phyloP scores from a whole-genome alignment of 2,329 filamentous ascomycete species.

The Fusarium nygamai region DNA sequence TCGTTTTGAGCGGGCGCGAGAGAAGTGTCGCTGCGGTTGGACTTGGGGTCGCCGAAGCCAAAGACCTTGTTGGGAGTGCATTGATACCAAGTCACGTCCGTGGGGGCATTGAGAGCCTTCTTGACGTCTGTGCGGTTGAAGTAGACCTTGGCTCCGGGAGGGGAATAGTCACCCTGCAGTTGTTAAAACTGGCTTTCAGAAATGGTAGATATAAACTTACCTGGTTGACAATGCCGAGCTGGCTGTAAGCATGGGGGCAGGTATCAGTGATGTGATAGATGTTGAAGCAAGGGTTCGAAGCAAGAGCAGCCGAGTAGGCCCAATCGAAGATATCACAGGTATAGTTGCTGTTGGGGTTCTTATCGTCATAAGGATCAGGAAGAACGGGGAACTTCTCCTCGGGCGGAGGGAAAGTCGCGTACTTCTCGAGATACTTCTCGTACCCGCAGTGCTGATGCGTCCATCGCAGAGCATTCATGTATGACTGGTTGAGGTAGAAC shows the following conservation, averaged over 20 bases:
- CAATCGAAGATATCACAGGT: conserved; percentile 69
- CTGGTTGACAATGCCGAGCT: conserved; percentile 73
- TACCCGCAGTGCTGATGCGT: conserved; percentile 70
- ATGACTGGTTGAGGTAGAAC: conserved; percentile 71
- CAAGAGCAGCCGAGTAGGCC: conserved; percentile 62
- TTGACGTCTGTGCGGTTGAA: conserved; percentile 79
- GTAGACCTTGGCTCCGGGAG: conserved; percentile 70
- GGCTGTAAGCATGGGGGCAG: conserved; percentile 76
- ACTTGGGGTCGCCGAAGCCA: conserved; percentile 33
- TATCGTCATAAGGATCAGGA: conserved; percentile 43
- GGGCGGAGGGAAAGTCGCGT: conserved; percentile 74
- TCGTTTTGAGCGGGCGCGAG: conserved; percentile 30
- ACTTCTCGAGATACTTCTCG: conserved; percentile 66
- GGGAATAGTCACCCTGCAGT: conserved; percentile 64
- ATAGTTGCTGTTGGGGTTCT: conserved; percentile 43
- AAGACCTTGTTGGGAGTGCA: conserved; percentile 43
- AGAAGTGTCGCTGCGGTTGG: conserved; percentile 30
- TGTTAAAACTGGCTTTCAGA: background rate
- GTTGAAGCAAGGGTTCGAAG: conserved; percentile 81
- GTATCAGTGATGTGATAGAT: conserved; percentile 78
- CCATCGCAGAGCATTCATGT: conserved; percentile 61
- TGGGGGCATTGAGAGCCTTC: conserved; percentile 71
- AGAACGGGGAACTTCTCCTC: conserved; percentile 64
- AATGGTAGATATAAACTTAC: background rate
- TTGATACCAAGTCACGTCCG: conserved; percentile 41